Conservation (phyloP, 805 yeast species). For the Komagataella mondaviorum region DNA sequence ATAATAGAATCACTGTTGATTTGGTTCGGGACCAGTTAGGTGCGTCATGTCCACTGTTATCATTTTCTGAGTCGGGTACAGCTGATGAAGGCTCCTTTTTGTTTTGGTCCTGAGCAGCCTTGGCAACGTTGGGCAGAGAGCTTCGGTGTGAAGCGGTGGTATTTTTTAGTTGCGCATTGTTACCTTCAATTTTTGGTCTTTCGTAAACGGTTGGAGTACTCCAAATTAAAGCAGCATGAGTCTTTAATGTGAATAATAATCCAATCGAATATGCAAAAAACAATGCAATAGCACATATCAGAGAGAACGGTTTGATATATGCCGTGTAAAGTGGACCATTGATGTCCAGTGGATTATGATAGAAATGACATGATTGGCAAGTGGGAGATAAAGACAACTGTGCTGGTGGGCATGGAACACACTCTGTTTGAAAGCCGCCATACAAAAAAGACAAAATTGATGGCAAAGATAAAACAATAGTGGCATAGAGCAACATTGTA, state of each 20-base stretch:
- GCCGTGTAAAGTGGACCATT: constrained; percentile 47
- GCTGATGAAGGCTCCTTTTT: constrained; percentile 6
- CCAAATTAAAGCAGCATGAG: constrained; percentile 97
- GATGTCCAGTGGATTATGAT: constrained; percentile 61
- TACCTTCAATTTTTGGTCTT: constrained; percentile 8
- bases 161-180: neutral
- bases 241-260: constrained; percentile 80
- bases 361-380: constrained; percentile 64
- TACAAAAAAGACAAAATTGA: constrained; percentile 81
- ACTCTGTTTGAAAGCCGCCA: constrained; percentile 71
- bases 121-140: constrained; percentile 3
- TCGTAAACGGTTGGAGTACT: constrained; percentile 43
- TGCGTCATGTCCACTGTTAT: constrained; percentile 78
- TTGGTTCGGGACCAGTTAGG: constrained; percentile 92
- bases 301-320: constrained; percentile 72
- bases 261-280: constrained; percentile 83
- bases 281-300: constrained; percentile 66
- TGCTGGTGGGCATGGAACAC: constrained; percentile 37
- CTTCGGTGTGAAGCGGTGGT: neutral
- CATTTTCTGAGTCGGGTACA: constrained; percentile 13
- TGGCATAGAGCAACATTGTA: constrained; percentile 85
- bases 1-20: constrained; percentile 67
- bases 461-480: constrained; percentile 86
- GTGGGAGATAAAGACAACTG: constrained; percentile 14
- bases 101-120: constrained; percentile 4